phyloP scores from a whole-genome alignment of 768 basidiomycete genomes.

The Rhizopogon vulgaris region DNA sequence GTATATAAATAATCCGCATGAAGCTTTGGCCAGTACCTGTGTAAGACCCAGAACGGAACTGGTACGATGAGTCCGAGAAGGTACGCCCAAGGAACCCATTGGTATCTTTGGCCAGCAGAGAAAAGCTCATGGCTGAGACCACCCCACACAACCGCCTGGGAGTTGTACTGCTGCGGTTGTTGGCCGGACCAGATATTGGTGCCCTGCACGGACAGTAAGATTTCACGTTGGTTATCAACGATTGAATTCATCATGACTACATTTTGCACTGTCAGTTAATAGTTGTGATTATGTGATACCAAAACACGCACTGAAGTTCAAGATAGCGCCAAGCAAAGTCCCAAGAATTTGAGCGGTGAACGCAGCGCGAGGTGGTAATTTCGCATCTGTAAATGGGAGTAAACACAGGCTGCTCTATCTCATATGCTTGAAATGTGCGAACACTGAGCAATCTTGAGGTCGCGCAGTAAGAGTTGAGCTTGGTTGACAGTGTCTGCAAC shows the following conservation, averaged over 20 bases:
- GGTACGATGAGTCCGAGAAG: conserved; percentile 28
- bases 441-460: conserved; percentile 41
- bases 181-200: conserved; percentile 34
- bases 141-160: conserved; percentile 33
- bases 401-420: no score
- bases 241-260: conserved; percentile 54
- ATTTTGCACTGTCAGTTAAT: conserved; percentile 7
- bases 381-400: conserved; percentile 24
- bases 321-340: conserved; percentile 44
- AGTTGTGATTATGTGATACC: neutral
- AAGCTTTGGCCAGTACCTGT: conserved; percentile 28
- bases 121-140: conserved; percentile 31
- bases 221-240: conserved; percentile 44
- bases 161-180: conserved; percentile 24
- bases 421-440: neutral
- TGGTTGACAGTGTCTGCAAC: conserved; percentile 45
- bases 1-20: conserved; percentile 21
- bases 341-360: conserved; percentile 55
- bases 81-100: conserved; percentile 36
- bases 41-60: conserved; percentile 35
- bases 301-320: conserved; percentile 35
- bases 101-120: conserved; percentile 20
- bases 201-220: conserved; percentile 48
- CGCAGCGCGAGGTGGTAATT: conserved; percentile 59
- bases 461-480: conserved; percentile 46